phyloP scores from a whole-genome alignment of 805 yeast genomes.

The Zygosaccharomyces lentus region DNA sequence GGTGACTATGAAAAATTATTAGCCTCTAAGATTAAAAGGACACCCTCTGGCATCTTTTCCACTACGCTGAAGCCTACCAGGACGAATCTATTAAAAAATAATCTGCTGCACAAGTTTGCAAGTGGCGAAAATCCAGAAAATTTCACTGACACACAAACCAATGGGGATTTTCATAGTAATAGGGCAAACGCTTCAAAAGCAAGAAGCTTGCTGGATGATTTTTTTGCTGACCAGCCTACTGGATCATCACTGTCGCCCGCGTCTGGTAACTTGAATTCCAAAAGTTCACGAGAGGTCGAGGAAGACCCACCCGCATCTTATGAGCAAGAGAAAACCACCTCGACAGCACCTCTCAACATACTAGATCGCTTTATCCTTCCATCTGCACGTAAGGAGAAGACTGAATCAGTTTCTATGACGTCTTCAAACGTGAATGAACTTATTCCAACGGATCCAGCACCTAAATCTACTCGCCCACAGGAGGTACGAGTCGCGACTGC shows the following conservation, averaged over 20 bases:
- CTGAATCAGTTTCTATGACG: background rate
- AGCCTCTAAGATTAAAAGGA: background rate
- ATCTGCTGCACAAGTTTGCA: constrained; percentile 31
- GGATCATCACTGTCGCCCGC: background rate
- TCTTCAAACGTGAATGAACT: background rate
- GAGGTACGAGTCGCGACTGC: background rate
- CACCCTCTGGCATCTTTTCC: constrained; percentile 10
- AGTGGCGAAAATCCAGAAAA: background rate
- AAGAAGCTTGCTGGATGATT: constrained; percentile 20
- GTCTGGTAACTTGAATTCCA: background rate
- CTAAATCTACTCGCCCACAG: background rate
- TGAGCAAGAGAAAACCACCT: background rate
- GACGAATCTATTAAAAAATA: constrained; percentile 24
- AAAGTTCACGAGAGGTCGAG: background rate
- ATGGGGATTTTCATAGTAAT: background rate
- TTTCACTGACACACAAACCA: background rate
- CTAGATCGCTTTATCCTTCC: background rate
- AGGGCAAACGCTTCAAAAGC: constrained; percentile 1
- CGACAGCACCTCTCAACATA: background rate
- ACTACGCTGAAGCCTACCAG: constrained; percentile 20
- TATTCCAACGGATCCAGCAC: background rate
- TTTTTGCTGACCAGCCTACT: constrained; percentile 3
- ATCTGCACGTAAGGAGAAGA: background rate
- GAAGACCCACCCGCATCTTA: background rate
- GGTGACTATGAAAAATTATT: constrained; percentile 13